Evolutionary conservation across 2,329 filamentous ascomycete genomes (phyloP), one percentile per base, ranked within the genome.

Genomic region (Fusarium odoratissimum): DNA sequence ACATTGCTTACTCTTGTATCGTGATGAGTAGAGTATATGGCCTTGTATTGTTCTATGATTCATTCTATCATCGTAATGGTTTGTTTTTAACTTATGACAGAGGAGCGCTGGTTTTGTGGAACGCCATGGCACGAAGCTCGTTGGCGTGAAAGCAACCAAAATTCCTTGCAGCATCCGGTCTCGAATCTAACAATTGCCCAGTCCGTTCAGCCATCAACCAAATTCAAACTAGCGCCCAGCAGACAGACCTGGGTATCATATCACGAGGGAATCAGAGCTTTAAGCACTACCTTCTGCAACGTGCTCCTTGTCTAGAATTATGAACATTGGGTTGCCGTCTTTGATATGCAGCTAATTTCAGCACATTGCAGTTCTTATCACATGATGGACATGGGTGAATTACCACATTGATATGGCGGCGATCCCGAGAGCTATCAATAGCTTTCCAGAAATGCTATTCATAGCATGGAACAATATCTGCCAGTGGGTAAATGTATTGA

Each of bases 261-360:
- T 75, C 69, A 74, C 58, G 60, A 61, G 64, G 35, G 19, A 31
- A 25, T 19, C 44, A 48, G 31, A 41, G n/a, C 48, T 55, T 55
- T 45, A 21, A 48, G 23, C 19, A 30, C 23, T 40, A 40, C 17
- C 5, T 19, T 35, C 21, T 13, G 14, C 38, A 30, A 41, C 25
- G 17, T 68, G 33, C 30, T 56, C 31, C 3, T 61, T 31, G 19
- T 51, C 28, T 48, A 33, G 16, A 55, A 37, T 16, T 21, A 28
- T 33, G 31, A 42, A 52, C 40, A 28, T 16, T 30, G 8, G 8
- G 13, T 16, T 40, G 21, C 33, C 25, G 21, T n/a, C 25, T 23
- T 16, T 23, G 23, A 61, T 23, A n/a, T 35, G 44, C n/a, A 28
- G 46, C 58, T 63, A 48, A 65, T 64, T 69, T 49, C 58, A 64